A percentile compares a stretch with the other conserved stretches of the same genome.
Conservation (phyloP, 768 basidiomycete genomes). For the Cytidiella melzeri region DNA sequence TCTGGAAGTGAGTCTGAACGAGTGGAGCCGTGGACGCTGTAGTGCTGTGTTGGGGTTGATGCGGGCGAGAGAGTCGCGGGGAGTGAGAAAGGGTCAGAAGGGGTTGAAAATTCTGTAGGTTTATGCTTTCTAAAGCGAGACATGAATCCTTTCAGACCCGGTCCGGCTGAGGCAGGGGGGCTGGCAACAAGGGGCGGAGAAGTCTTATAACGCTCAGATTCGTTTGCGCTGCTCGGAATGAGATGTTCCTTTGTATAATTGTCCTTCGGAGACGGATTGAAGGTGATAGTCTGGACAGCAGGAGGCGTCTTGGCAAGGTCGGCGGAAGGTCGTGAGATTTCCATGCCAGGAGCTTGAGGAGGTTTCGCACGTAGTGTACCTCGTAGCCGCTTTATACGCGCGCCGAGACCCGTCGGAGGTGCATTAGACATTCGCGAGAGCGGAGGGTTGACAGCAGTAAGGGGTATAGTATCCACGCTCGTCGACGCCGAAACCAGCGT, state of each 20-base stretch:
- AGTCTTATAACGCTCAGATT: slow-evolving; percentile 48
- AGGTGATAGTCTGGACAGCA: slow-evolving; percentile 29
- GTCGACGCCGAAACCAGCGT: slow-evolving; percentile 36
- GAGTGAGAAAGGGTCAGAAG: background rate
- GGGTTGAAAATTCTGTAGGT: slow-evolving; percentile 14
- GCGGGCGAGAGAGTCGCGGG: slow-evolving; percentile 6
- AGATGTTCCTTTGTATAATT: background rate
- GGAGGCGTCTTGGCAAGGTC: slow-evolving; percentile 38
- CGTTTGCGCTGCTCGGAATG: slow-evolving; percentile 39
- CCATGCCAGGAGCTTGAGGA: slow-evolving; percentile 45
- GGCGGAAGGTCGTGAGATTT: slow-evolving; percentile 36
- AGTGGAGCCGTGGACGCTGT: background rate
- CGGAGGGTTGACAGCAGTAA: slow-evolving; percentile 17
- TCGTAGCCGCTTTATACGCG: slow-evolving; percentile 66
- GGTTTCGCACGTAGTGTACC: slow-evolving; percentile 58
- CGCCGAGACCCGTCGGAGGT: slow-evolving; percentile 51
- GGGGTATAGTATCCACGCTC: slow-evolving; percentile 29
- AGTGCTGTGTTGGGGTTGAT: background rate
- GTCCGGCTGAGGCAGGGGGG: slow-evolving; percentile 67
- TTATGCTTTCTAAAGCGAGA: slow-evolving; percentile 55
- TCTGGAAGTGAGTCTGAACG: slow-evolving; percentile 8
- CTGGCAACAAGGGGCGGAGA: slow-evolving; percentile 36
- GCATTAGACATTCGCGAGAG: slow-evolving; percentile 12
- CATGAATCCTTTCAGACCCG: slow-evolving; percentile 77
- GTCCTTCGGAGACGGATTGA: background rate